A percentile compares a stretch with the other conserved stretches of the same genome.
phyloP scores from a whole-genome alignment of 345 rosid species.

The Eutrema yunnanense region DNA sequence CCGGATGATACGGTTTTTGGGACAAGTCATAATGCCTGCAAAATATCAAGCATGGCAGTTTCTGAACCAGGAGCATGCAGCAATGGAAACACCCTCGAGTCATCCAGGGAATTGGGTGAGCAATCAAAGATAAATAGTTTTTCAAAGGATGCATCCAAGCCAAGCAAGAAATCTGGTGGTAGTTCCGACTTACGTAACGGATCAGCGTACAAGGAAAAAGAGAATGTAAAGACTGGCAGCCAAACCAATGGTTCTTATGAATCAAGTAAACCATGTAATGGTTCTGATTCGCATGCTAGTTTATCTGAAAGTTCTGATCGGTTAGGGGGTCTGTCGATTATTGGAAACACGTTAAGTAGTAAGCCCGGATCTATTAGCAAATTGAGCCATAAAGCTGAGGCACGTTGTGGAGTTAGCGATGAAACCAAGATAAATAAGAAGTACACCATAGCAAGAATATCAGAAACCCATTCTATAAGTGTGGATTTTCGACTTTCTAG shows the following conservation, averaged over 20 bases:
- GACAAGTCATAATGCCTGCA: constrained; percentile 15
- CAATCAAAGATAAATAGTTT: constrained; percentile 19
- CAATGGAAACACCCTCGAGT: constrained; percentile 37
- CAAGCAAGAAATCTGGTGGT: constrained; percentile 26
- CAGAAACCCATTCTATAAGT: constrained; percentile 72
- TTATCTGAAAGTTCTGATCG: constrained; percentile 32
- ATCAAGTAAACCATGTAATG: constrained; percentile 28
- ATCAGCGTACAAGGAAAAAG: constrained; percentile 32
- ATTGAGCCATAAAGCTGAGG: constrained; percentile 31
- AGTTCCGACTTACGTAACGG: constrained; percentile 29
- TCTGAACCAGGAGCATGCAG: constrained; percentile 34
- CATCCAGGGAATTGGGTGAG: constrained; percentile 24
- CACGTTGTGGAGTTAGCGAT: constrained; percentile 34
- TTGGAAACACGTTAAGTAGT: constrained; percentile 35
- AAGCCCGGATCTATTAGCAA: constrained; percentile 41
- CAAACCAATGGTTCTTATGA: constrained; percentile 36
- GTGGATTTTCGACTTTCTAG: constrained; percentile 91
- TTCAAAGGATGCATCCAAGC: constrained; percentile 37
- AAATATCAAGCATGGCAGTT: constrained; percentile 24
- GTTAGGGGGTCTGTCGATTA: constrained; percentile 34
- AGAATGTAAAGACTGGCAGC: constrained; percentile 31
- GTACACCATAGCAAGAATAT: constrained; percentile 54
- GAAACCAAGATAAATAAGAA: constrained; percentile 51
- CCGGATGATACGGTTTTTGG: constrained; percentile 24
- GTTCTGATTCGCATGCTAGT: constrained; percentile 31